Evolutionary conservation across 2,329 filamentous ascomycete species (phyloP), one percentile per base, ranked within the genome.

Genomic region (Aspergillus texensis): DNA sequence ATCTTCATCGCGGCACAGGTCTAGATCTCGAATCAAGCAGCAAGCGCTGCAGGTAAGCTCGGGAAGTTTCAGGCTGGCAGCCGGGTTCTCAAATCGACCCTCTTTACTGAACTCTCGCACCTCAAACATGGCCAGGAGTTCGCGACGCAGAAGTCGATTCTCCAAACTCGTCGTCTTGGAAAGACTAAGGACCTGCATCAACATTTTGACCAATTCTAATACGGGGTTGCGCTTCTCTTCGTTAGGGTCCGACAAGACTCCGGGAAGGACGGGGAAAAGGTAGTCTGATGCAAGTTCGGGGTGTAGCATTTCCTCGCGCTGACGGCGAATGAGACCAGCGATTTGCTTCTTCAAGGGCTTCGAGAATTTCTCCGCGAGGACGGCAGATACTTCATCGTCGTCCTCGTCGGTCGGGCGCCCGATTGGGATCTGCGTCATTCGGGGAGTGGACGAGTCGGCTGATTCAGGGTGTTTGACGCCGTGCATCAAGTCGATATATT

Each of bases 401-500:
- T 86, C 85, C 32, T 87, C 86, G 30, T 88, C 87, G 60, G 83
- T 80, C 34, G 85, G 84, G 14, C 86, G 78, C 60, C 86, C 81
- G 34, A 86, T 81, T 16, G 86, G 85, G 10, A 89, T 82, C 68
- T 91, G 90, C 6, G 88, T 89, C 16, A 82, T 74, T 55, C 87
- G 81, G 19, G 83, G 83, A 2, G 81, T 83, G 86, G 89, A 3
- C 83, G 91, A 62, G 85, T 80, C 24, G 83, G 85, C 53, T 82
- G 85, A 32, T 83, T 89, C 78, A 41, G 91, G 89, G 6, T 89
- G 87, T 78, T 98, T 99, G 65, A 94, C 84, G 14, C 83, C 81
- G 73, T 97, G 94, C 94, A 99, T 97, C 60, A 97, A 84, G 68
- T 97, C 89, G 68, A 99, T 91, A 77, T 97, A 99, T 75, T 97